A percentile compares a stretch with the other conserved stretches of the same genome.
These are phyloP conservation scores for Candida incommunis DNA, from an alignment of 805 yeast genomes.

Conservation along the genomic window DNA sequence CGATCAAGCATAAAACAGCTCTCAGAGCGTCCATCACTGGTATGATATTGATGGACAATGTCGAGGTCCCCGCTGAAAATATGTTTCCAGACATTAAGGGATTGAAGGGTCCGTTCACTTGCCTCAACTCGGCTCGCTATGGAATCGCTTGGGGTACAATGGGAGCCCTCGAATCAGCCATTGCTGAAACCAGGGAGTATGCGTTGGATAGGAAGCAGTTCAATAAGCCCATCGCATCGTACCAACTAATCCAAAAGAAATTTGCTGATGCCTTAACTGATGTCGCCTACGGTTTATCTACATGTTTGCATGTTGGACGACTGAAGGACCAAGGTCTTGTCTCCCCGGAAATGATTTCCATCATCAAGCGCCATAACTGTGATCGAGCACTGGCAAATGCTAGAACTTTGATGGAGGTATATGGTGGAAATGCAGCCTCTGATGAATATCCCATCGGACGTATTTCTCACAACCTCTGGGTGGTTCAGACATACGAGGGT, in stretches of 20 bases:
- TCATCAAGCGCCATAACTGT: slow-evolving; percentile 30
- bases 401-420: slow-evolving; percentile 27
- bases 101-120: slow-evolving; percentile 31
- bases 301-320: slow-evolving; percentile 28
- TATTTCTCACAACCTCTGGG: slow-evolving; percentile 28
- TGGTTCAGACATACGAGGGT: slow-evolving; percentile 33
- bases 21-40: slow-evolving; percentile 30
- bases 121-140: slow-evolving; percentile 28
- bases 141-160: slow-evolving; percentile 32
- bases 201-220: slow-evolving; percentile 28
- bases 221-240: slow-evolving; percentile 25
- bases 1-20: slow-evolving; percentile 25
- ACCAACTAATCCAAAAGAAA: slow-evolving; percentile 29
- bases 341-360: slow-evolving; percentile 29
- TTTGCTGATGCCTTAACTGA: slow-evolving; percentile 30
- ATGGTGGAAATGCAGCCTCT: slow-evolving; percentile 31
- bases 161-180: slow-evolving; percentile 30
- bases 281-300: slow-evolving; percentile 24
- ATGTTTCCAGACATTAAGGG: slow-evolving; percentile 25
- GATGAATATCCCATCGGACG: slow-evolving; percentile 31
- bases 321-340: slow-evolving; percentile 24
- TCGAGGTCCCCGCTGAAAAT: slow-evolving; percentile 29
- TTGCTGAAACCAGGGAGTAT: slow-evolving; percentile 24
- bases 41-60: slow-evolving; percentile 29
- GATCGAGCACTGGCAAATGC: slow-evolving; percentile 26